phyloP scores from a whole-genome alignment of 345 rosid genomes.

The Ailanthus altissimus region DNA sequence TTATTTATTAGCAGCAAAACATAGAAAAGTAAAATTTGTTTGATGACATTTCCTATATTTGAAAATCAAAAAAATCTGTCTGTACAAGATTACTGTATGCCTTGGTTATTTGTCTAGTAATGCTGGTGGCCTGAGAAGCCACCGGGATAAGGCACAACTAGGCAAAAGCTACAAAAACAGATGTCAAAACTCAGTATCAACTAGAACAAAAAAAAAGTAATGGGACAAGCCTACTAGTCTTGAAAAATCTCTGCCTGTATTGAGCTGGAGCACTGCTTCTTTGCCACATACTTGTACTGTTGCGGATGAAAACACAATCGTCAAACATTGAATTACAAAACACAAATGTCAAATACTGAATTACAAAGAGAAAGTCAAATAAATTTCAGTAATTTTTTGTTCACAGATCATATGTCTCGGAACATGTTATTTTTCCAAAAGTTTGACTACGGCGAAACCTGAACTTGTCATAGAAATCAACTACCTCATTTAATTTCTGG shows the following conservation, averaged over 20 bases:
- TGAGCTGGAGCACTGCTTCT: conserved; percentile 27
- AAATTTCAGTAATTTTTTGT: background rate
- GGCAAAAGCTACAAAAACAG: background rate
- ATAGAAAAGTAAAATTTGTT: no score
- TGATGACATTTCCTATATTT: background rate
- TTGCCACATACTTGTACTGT: conserved; percentile 34
- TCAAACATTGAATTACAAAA: background rate
- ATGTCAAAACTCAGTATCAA: no score
- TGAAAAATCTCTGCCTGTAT: conserved; percentile 19
- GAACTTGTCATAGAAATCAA: no score
- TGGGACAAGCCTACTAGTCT: background rate
- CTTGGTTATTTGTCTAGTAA: background rate
- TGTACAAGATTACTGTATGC: background rate
- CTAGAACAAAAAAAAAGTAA: no score
- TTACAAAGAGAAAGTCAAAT: background rate
- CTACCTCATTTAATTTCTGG: no score
- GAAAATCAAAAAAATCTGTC: background rate
- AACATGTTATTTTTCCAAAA: no score
- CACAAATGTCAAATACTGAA: background rate
- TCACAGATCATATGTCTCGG: no score
- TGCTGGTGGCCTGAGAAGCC: background rate
- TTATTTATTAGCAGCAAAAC: no score
- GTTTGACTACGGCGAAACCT: no score
- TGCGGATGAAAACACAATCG: background rate
- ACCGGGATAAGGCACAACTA: background rate